Evolutionary conservation across 1,139 yeast genomes (phyloP), one percentile per base, ranked within the genome.

Genomic region (Suhomyces ambrosiae): DNA sequence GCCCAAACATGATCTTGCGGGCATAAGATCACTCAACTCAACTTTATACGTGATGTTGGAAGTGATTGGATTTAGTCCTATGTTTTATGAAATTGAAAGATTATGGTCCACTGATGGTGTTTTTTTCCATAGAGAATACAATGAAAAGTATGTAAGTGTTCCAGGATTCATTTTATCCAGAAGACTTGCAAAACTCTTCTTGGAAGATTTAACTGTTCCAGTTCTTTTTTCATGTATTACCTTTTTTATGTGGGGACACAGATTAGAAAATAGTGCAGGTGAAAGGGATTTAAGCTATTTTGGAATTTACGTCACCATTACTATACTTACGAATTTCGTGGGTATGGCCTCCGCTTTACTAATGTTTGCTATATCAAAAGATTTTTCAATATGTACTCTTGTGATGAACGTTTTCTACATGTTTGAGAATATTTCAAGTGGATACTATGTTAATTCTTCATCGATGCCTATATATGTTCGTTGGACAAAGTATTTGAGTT

Each of bases 391-490:
- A 21, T 82, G 90, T 2, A 72, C 88, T 0, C 64, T 86, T 41
- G 60, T 82, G 15, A 74, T 80, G 23, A 86, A 85, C 51, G 56
- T 80, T 34, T 74, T 80, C 40, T 84, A 80, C 53, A 87, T 89
- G 28, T 60, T 84, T 21, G 89, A 86, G 53, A 80, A 86, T 35
- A 76, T 83, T 69, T 87, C 89, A 0, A 82, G 89, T 59, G 96
- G 96, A 0, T 86, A 80, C 58, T 86, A 84, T 52, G 86, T 82
- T 14, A 86, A 85, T 58, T 79, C 90, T 0, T 66, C 71, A 12
- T 72, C 80, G 2, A 76, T 86, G 82, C 95, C 95, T 0, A 94
- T 86, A 3, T 87, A 87, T 52, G 95, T 87, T 4, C 71, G 90
- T 25, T 87, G 96, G 96, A 71, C 82, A 5, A 85, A 82, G 52